Conservation (phyloP, 2,329 filamentous ascomycete genomes). For the Onygenales sp. region DNA sequence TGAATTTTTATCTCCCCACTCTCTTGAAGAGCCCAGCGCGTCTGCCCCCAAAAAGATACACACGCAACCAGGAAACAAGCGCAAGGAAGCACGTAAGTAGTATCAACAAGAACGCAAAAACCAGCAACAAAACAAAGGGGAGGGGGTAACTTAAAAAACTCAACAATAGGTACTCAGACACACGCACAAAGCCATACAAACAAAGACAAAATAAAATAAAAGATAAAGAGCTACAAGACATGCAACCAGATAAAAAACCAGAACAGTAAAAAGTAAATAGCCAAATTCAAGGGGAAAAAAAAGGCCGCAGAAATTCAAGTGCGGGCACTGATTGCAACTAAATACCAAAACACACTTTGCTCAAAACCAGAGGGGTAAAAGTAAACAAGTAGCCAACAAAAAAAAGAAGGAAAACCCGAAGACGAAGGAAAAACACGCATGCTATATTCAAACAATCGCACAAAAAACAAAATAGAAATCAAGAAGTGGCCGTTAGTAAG, state of each 20-base stretch:
- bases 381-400: too few relatives aligned
- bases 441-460: too few relatives aligned
- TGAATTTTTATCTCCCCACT: too few relatives aligned
- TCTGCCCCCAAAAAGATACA: too few relatives aligned
- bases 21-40: too few relatives aligned
- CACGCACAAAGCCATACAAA: background rate
- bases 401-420: too few relatives aligned
- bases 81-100: too few relatives aligned
- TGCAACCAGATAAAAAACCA: background rate
- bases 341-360: background rate
- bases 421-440: too few relatives aligned
- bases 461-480: too few relatives aligned
- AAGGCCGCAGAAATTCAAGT: background rate
- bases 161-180: background rate
- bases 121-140: background rate
- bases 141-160: background rate
- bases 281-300: background rate
- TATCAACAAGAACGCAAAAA: too few relatives aligned
- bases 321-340: background rate
- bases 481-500: too few relatives aligned
- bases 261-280: background rate
- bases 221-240: background rate
- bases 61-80: too few relatives aligned
- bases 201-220: conserved; percentile 7
- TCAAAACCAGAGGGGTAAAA: background rate